Evolutionary conservation across 2,329 filamentous ascomycete species (phyloP).

Genomic region (Grosmannia clavigera): DNA sequence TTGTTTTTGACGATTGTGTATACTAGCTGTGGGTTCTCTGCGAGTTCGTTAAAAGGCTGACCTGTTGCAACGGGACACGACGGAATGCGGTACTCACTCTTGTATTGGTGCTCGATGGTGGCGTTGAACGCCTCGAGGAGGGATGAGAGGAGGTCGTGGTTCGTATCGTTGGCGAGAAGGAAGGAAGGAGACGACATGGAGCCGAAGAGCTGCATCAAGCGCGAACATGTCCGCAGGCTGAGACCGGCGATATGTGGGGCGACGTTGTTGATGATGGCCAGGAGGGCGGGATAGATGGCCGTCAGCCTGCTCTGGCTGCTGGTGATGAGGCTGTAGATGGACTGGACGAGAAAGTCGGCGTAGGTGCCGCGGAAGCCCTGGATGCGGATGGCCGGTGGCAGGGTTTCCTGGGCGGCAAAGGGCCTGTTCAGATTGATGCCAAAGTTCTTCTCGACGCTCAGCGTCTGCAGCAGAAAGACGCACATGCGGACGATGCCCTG

Average conservation of each 20-base stretch:
- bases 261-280: conserved; percentile 90
- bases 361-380: conserved; percentile 80
- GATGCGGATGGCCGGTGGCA: conserved; percentile 72
- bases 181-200: conserved; percentile 93
- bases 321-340: conserved; percentile 84
- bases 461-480: conserved; percentile 87
- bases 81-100: conserved; percentile 36
- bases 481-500: conserved; percentile 94
- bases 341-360: conserved; percentile 89
- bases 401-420: conserved; percentile 78
- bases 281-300: conserved; percentile 79
- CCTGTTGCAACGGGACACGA: not conserved
- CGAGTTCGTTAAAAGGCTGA: not conserved
- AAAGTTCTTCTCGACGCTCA: conserved; percentile 88
- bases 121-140: conserved; percentile 82
- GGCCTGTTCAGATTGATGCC: conserved; percentile 78
- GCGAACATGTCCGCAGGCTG: conserved; percentile 62
- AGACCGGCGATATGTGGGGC: conserved; percentile 72
- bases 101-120: conserved; percentile 79
- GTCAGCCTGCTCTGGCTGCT: conserved; percentile 82
- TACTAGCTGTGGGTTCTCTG: conserved; percentile 71
- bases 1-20: conserved; percentile 68
- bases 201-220: conserved; percentile 74
- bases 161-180: conserved; percentile 80
- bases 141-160: conserved; percentile 69